A percentile compares a stretch with the other conserved stretches of the same genome.
Conservation (phyloP, 306 rosid species). For the Trichosanthes cucumerina region DNA sequence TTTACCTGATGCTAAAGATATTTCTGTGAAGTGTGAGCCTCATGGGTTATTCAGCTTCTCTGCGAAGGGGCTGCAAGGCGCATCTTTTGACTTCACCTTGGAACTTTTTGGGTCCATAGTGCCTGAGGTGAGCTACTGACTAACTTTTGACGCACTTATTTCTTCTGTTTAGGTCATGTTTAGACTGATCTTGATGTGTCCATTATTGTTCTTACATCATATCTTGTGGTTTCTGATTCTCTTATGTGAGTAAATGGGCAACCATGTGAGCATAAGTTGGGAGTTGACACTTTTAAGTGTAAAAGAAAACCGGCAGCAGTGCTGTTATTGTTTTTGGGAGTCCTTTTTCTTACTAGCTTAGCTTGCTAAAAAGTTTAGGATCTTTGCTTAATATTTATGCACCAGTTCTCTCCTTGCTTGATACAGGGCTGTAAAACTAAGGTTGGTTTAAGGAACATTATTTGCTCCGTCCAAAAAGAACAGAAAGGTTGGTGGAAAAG, state of each 20-base stretch:
- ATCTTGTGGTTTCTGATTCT: background rate
- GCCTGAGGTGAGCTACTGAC: constrained; percentile 45
- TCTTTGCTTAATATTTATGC: background rate
- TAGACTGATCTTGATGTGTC: background rate
- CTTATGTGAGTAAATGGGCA: background rate
- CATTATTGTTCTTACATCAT: background rate
- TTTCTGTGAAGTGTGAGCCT: constrained; percentile 63
- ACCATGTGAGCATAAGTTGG: background rate
- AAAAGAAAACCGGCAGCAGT: background rate
- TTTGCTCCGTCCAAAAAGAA: constrained; percentile 64
- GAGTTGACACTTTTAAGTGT: background rate
- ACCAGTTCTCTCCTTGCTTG: constrained; percentile 10
- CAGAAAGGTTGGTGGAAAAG: constrained; percentile 81
- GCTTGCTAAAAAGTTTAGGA: background rate
- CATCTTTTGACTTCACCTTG: constrained; percentile 50
- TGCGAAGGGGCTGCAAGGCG: constrained; percentile 52
- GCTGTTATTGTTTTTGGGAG: background rate
- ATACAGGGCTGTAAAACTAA: constrained; percentile 57
- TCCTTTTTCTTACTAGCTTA: background rate
- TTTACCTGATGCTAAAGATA: constrained; percentile 78
- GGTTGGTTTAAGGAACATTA: constrained; percentile 60
- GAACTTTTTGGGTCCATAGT: constrained; percentile 52
- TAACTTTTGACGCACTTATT: background rate
- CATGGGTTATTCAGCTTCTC: constrained; percentile 68
- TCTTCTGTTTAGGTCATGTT: background rate